A percentile compares a stretch with the other conserved stretches of the same genome.
These are phyloP conservation scores for Pseudogymnoascus sp. DNA, from an alignment of 2,329 filamentous ascomycete genomes.

Conservation along the genomic window DNA sequence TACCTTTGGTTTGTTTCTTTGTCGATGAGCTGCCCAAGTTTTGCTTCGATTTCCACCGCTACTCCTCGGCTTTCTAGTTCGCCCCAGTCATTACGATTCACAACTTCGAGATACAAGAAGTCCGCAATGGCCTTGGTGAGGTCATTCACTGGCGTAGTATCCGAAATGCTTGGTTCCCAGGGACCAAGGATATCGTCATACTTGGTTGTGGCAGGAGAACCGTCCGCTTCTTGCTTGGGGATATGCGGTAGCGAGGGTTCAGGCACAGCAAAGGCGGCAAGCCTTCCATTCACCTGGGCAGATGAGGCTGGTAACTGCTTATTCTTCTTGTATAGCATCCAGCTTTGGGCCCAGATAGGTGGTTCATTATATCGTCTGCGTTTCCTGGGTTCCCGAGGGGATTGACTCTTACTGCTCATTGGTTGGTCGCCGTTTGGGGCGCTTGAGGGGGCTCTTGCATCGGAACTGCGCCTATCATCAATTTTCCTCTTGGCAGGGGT, in stretches of 20 bases:
- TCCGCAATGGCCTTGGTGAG: constrained; percentile 70
- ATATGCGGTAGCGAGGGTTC: background rate
- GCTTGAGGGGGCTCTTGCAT: constrained; percentile 19
- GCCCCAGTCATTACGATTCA: constrained; percentile 56
- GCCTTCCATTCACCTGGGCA: constrained; percentile 7
- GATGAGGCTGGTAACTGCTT: constrained; percentile 21
- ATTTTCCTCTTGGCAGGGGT: constrained; percentile 41
- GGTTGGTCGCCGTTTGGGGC: constrained; percentile 15
- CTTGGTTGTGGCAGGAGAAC: background rate
- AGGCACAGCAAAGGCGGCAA: constrained; percentile 13
- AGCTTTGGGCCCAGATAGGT: constrained; percentile 37
- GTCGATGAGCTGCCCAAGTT: constrained; percentile 74
- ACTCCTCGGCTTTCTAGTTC: constrained; percentile 57
- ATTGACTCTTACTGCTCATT: background rate
- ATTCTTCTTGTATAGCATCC: constrained; percentile 8
- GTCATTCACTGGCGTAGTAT: constrained; percentile 63
- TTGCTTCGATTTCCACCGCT: constrained; percentile 88
- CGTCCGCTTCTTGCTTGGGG: constrained; percentile 13
- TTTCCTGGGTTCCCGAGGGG: constrained; percentile 2
- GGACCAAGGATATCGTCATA: constrained; percentile 34
- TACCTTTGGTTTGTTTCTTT: constrained; percentile 63
- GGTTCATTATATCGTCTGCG: constrained; percentile 37
- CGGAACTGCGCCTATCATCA: constrained; percentile 30
- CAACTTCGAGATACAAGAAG: constrained; percentile 66
- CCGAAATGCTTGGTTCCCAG: constrained; percentile 62